phyloP scores from a whole-genome alignment of 805 yeast genomes.

The Spathaspora hagerdaliae region DNA sequence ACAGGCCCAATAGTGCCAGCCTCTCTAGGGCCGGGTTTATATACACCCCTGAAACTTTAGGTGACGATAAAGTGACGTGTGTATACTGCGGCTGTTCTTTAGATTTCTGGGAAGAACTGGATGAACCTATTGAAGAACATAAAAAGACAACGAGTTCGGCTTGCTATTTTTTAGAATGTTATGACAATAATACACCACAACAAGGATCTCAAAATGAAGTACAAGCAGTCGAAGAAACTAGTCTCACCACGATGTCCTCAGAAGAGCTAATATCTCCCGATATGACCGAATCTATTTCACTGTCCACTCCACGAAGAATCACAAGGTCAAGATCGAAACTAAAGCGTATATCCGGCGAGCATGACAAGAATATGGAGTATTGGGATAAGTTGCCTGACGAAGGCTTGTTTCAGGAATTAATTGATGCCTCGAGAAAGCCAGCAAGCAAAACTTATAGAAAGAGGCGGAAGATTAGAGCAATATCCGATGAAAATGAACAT shows the following conservation, averaged over 20 bases:
- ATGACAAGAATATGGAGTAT: constrained; percentile 20
- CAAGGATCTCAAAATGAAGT: background rate
- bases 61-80: constrained; percentile 33
- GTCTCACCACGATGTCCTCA: background rate
- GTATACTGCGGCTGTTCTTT: constrained; percentile 22
- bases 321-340: constrained; percentile 1
- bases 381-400: constrained; percentile 20
- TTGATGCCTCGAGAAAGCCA: constrained; percentile 3
- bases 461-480: background rate
- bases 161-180: constrained; percentile 25
- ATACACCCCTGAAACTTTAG: constrained; percentile 22
- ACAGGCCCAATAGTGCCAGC: constrained; percentile 35
- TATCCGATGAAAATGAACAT: background rate
- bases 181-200: background rate
- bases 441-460: background rate
- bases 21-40: constrained; percentile 46
- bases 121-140: constrained; percentile 63
- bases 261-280: too few species aligned
- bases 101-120: constrained; percentile 56
- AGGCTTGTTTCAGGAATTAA: constrained; percentile 10
- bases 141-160: constrained; percentile 14
- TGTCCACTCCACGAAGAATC: background rate
- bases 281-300: background rate
- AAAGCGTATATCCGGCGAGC: background rate
- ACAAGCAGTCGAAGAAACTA: background rate